phyloP scores from a whole-genome alignment of 2,329 filamentous ascomycete species.

The Penicillium paneum region DNA sequence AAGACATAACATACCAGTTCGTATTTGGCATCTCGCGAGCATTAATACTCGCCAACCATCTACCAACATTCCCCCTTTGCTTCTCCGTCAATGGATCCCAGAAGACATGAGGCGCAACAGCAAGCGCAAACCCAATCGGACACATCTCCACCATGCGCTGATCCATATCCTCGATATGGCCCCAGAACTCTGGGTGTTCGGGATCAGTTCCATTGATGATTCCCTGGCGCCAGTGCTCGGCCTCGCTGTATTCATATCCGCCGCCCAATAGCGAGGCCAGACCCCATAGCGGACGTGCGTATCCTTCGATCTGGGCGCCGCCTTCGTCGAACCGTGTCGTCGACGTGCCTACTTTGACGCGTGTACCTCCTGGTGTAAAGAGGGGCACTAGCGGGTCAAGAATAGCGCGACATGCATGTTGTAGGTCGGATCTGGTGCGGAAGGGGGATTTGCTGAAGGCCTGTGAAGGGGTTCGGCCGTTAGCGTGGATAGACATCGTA shows the following conservation, averaged over 20 bases:
- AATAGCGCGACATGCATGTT: slow-evolving; percentile 59
- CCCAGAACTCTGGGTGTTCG: slow-evolving; percentile 70
- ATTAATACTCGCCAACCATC: slow-evolving; percentile 74
- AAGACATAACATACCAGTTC: slow-evolving; percentile 52
- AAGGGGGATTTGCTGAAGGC: slow-evolving; percentile 29
- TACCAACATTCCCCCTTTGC: slow-evolving; percentile 64
- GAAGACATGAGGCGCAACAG: slow-evolving; percentile 61
- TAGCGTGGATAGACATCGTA: slow-evolving; percentile 31
- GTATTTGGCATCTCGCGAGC: slow-evolving; percentile 68
- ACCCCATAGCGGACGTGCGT: slow-evolving; percentile 72
- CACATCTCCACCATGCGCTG: slow-evolving; percentile 86
- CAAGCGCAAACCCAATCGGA: slow-evolving; percentile 70
- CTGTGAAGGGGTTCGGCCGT: slow-evolving; percentile 29
- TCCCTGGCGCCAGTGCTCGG: slow-evolving; percentile 66
- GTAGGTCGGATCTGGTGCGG: slow-evolving; percentile 42
- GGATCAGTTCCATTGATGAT: slow-evolving; percentile 70
- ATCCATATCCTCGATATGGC: slow-evolving; percentile 70
- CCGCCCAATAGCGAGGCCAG: slow-evolving; percentile 68
- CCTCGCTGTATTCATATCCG: slow-evolving; percentile 61
- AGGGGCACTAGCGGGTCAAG: slow-evolving; percentile 69
- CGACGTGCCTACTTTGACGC: slow-evolving; percentile 66
- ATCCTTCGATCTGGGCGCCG: slow-evolving; percentile 73
- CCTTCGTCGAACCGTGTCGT: slow-evolving; percentile 75
- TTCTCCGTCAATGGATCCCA: slow-evolving; percentile 64
- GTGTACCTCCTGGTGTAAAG: slow-evolving; percentile 64